These are phyloP conservation scores for Metschnikowia sp. DNA, from an alignment of 805 yeast species.

Conservation along the genomic window DNA sequence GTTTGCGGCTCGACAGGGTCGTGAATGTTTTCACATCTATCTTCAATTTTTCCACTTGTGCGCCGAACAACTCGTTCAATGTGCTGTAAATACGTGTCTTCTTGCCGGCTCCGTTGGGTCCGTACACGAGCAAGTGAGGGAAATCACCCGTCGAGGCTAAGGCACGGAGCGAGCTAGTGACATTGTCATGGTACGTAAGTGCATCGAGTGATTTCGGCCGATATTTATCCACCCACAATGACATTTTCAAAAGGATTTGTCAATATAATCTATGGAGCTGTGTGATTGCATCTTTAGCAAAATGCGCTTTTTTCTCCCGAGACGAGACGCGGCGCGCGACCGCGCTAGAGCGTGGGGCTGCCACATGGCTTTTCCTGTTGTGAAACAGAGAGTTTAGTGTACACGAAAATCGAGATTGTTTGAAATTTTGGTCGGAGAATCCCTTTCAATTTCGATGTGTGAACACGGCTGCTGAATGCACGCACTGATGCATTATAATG, in stretches of 20 bases:
- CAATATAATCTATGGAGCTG: background rate
- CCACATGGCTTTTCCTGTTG: no score
- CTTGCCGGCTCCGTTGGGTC: conserved; percentile 97
- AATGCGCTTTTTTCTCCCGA: background rate
- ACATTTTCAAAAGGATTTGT: conserved; percentile 46
- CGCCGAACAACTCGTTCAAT: conserved; percentile 75
- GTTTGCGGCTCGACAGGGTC: conserved; percentile 67
- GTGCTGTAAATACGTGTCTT: conserved; percentile 88
- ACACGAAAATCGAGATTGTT: no score
- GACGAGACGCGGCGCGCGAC: conserved; percentile 3
- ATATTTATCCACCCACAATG: conserved; percentile 95
- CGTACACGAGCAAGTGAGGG: conserved; percentile 89
- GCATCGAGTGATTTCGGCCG: conserved; percentile 68
- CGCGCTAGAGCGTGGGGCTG: no score
- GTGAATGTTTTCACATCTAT: conserved; percentile 86
- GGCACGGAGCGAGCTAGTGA: conserved; percentile 62
- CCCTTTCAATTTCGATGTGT: no score
- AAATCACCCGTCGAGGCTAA: conserved; percentile 72
- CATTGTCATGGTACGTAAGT: conserved; percentile 62
- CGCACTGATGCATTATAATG: no score
- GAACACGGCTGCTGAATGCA: no score
- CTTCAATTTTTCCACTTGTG: conserved; percentile 72
- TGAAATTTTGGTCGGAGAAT: no score
- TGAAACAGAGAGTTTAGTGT: no score
- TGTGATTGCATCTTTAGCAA: no score